Evolutionary conservation across 139 green algal genomes (phyloP).

Genomic region (Coccomyxa sp.): DNA sequence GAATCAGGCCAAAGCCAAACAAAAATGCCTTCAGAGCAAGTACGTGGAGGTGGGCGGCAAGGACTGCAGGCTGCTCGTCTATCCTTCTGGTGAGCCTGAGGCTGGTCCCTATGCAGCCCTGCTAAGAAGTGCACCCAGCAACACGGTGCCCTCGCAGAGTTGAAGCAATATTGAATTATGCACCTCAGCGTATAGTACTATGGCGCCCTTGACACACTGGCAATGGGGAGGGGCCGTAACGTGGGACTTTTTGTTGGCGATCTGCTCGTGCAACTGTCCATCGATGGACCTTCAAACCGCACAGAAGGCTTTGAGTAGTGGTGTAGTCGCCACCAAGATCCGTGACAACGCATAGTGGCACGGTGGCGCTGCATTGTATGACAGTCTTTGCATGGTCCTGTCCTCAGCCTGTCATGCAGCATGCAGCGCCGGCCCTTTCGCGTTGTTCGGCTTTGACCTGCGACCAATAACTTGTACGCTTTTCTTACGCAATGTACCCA

Average conservation of each 20-base stretch:
- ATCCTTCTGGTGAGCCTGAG: constrained; percentile 33
- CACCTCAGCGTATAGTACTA: neutral
- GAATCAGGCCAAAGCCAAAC: constrained; percentile 37
- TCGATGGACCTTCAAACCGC: too few species aligned
- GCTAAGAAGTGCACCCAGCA: neutral
- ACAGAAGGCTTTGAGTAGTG: too few species aligned
- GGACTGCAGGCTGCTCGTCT: constrained; percentile 59
- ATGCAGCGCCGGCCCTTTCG: neutral
- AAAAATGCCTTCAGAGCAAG: constrained; percentile 45
- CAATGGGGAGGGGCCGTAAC: neutral
- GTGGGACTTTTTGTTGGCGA: neutral
- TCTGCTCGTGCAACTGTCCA: neutral
- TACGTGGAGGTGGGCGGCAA: constrained; percentile 64
- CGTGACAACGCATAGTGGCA: too few species aligned
- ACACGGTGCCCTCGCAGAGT: neutral
- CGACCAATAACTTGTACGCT: neutral
- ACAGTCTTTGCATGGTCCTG: too few species aligned
- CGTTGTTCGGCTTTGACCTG: neutral
- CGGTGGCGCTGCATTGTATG: too few species aligned
- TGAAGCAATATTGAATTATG: neutral
- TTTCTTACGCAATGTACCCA: neutral
- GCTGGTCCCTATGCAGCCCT: neutral
- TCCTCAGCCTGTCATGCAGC: neutral
- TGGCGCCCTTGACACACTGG: neutral
- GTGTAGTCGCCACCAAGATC: too few species aligned